A percentile compares a stretch with the other conserved stretches of the same genome.
phyloP scores from a whole-genome alignment of 257 asterid genomes.

The Nemophila menziesii region DNA sequence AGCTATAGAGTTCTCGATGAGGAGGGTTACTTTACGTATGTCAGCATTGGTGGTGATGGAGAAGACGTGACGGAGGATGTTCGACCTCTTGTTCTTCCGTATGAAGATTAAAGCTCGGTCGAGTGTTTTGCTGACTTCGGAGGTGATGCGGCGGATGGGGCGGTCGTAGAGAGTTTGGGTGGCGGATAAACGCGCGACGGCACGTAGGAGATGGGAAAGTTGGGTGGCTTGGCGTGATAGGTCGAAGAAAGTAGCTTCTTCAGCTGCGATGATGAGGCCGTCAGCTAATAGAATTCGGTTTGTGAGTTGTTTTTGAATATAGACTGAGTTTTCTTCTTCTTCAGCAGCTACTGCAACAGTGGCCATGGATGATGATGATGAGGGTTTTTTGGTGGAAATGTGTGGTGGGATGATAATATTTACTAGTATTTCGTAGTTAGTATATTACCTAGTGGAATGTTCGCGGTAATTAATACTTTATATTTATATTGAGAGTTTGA shows the following conservation, averaged over 20 bases:
- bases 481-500: no score
- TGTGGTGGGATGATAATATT: no score
- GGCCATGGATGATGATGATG: background rate
- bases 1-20: conserved; percentile 33
- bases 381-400: background rate
- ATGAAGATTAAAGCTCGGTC: conserved; percentile 32
- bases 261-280: conserved; percentile 33
- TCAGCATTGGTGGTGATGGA: conserved; percentile 47
- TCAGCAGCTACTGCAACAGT: conserved; percentile 12
- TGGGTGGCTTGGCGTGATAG: conserved; percentile 26
- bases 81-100: conserved; percentile 32
- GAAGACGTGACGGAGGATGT: conserved; percentile 42
- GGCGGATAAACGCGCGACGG: conserved; percentile 38
- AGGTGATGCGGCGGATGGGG: conserved; percentile 47
- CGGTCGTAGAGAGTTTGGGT: conserved; percentile 35
- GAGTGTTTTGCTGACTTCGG: conserved; percentile 31
- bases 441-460: no score
- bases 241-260: conserved; percentile 28
- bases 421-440: no score
- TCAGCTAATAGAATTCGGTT: conserved; percentile 40
- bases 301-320: conserved; percentile 41
- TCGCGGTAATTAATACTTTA: no score
- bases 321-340: conserved; percentile 20
- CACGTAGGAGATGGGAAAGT: conserved; percentile 37
- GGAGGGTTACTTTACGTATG: conserved; percentile 23